These are phyloP conservation scores for Staphylotrichum longicolle DNA, from an alignment of 495 filamentous ascomycete genomes.

Conservation along the genomic window DNA sequence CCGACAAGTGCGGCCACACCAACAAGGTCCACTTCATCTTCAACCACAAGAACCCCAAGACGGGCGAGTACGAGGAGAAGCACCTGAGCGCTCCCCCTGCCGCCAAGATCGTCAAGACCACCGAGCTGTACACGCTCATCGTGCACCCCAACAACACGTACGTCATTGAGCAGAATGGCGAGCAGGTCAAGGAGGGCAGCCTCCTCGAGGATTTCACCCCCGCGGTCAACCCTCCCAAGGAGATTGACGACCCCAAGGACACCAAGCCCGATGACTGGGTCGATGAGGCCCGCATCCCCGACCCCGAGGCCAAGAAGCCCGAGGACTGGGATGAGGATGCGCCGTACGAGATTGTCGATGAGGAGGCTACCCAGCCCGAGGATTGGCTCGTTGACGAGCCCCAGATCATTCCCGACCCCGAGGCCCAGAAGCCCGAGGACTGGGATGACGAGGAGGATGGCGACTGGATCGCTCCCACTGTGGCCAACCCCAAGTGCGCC, in stretches of 20 bases:
- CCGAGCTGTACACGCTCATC: slow-evolving; percentile 92
- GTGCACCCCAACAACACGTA: slow-evolving; percentile 95
- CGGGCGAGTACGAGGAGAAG: slow-evolving; percentile 99
- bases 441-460: slow-evolving; percentile 99
- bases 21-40: slow-evolving; percentile 99
- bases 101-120: slow-evolving; percentile 84
- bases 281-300: slow-evolving; percentile 82
- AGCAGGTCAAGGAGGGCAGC: slow-evolving; percentile 78
- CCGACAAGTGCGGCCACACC: slow-evolving; percentile 98
- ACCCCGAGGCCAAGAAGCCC: slow-evolving; percentile 93
- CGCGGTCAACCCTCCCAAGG: slow-evolving; percentile 87
- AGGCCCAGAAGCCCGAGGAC: slow-evolving; percentile 97
- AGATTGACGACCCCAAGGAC: slow-evolving; percentile 97
- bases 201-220: slow-evolving; percentile 94
- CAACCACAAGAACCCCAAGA: slow-evolving; percentile 99
- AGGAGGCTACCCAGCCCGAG: slow-evolving; percentile 85
- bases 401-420: slow-evolving; percentile 82
- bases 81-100: slow-evolving; percentile 82
- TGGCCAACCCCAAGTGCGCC: slow-evolving; percentile 93
- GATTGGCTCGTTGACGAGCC: slow-evolving; percentile 97
- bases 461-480: slow-evolving; percentile 92
- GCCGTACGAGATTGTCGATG: slow-evolving; percentile 90
- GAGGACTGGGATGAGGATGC: slow-evolving; percentile 99
- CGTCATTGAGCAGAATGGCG: slow-evolving; percentile 85
- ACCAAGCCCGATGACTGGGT: slow-evolving; percentile 95